A percentile compares a stretch with the other conserved stretches of the same genome.
Evolutionary conservation across 306 rosid species (phyloP).

Genomic region (Alnus rubra): DNA sequence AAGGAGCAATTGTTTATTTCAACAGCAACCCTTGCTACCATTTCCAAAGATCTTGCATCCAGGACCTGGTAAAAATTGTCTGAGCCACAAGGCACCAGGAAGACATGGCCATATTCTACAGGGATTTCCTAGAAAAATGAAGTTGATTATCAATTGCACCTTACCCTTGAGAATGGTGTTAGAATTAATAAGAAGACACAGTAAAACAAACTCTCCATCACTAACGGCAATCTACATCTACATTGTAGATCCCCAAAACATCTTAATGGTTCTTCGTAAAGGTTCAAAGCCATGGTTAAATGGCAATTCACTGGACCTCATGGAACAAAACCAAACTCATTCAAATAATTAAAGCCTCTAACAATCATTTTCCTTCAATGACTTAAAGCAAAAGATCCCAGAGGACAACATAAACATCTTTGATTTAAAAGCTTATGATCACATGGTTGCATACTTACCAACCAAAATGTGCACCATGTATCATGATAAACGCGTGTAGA

Average conservation of each 20-base stretch:
- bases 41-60: constrained; percentile 37
- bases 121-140: constrained; percentile 30
- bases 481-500: neutral
- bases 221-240: neutral
- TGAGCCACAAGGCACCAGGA: constrained; percentile 33
- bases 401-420: neutral
- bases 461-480: neutral
- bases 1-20: constrained; percentile 44
- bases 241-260: neutral
- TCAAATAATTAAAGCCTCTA: neutral
- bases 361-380: neutral
- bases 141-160: neutral
- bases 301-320: neutral
- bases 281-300: neutral
- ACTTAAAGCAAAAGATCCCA: neutral
- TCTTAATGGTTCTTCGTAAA: neutral
- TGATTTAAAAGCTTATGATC: neutral
- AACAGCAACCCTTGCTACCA: constrained; percentile 31
- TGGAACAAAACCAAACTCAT: neutral
- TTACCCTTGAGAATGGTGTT: neutral
- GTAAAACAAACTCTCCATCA: neutral
- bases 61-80: constrained; percentile 25
- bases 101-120: constrained; percentile 48
- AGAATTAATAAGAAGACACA: neutral
- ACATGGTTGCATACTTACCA: neutral